Base-by-base conservation (phyloP, 495 filamentous ascomycete genomes). In the Hypoxylon intermedium region DNA sequence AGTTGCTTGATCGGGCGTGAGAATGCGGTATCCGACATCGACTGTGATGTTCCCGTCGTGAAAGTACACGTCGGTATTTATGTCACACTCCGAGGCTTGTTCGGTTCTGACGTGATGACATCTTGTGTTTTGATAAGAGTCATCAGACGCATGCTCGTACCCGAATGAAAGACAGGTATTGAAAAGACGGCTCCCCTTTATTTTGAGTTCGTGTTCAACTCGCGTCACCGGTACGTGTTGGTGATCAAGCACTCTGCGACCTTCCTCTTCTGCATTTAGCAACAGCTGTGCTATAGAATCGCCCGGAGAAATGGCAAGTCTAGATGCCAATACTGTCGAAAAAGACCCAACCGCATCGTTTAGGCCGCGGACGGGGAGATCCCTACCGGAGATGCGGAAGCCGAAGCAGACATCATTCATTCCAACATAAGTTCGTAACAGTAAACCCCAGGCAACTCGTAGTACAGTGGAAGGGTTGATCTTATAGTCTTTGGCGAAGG, bases 101-200 rank as follows among this genome's bases (percentile, higher is more conserved):
- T 76, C 72, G 5, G 72, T 68, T 38, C 72, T 74, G n/a, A 77
- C 50, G 1, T 73, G 68, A 19, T 60, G 70, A 15, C 75, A 71
- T 47, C 68, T 67, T 3, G 42, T 40, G 19, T 43, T 48, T 15
- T 23, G 23, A 18, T 26, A 46, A 6, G 9, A 6, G n/a, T 49
- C 48, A n/a, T 54, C 37, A 4, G 53, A 50, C 31, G 60, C 54
- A 16, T 61, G 65, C 43, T 79, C 74, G 34, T 79, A 77, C 11
- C 73, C 72, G 34, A 79, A 80, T 3, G 75, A 75, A 5, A 81
- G 58, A 31, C 71, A 79, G 0, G 78, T 77, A 54, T 81, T 81
- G 54, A 77, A 81, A 6, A 81, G 69, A 5, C 60, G 71, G 26
- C 59, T 68, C 6, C 75, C 78, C 38, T 70, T 76, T 21, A 72